Evolutionary conservation across 1,139 yeast species (phyloP), one percentile per base, ranked within the genome.

Genomic region (Lodderomyces oxycetoniae): DNA sequence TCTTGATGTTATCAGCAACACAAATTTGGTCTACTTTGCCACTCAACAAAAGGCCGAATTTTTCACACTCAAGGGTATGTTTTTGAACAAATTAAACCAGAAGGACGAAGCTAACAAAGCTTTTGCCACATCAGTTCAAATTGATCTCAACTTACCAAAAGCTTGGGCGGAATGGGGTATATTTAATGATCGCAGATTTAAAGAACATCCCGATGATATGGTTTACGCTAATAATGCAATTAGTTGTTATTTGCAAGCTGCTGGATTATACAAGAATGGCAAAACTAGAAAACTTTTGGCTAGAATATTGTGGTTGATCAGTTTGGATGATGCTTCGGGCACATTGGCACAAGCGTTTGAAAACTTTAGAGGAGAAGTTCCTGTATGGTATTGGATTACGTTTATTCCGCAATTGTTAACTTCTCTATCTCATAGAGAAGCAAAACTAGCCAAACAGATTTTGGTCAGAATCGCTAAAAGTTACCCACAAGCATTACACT

Each of bases 151-250:
- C 49, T 63, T 91, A 36, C 96, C 98, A 2, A 91, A 91, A 53
- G 98, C 98, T 0, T 93, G 99, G 99, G 97, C 97, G 2, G 97
- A 93, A 57, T 93, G 98, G 98, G 99, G 98, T 41, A 78, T 79
- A 54, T 93, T 88, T 62, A 91, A 88, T 53, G 98, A 93, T 47
- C 77, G 82, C 31, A 68, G 96, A 33, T 81, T 87, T 57, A 85
- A 86, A 47, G 95, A 87, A 47, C 81, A 80, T 45, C 91, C 94
- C 1, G 76, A 70, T 33, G 95, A 87, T 49, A 77, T 86, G 64
- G 78, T 79, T 17, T 84, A 79, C 57, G 98, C 97, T 10, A 82
- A 88, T 44, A 88, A 89, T 55, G 97, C 99, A 2, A 81, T 93
- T 32, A 83, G 95, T 51, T 93, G 98, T 57, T 93, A 89, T 57